These are phyloP conservation scores for Exsudoporus floridanus DNA, from an alignment of 1,284 basidiomycete species.

Conservation along the genomic window DNA sequence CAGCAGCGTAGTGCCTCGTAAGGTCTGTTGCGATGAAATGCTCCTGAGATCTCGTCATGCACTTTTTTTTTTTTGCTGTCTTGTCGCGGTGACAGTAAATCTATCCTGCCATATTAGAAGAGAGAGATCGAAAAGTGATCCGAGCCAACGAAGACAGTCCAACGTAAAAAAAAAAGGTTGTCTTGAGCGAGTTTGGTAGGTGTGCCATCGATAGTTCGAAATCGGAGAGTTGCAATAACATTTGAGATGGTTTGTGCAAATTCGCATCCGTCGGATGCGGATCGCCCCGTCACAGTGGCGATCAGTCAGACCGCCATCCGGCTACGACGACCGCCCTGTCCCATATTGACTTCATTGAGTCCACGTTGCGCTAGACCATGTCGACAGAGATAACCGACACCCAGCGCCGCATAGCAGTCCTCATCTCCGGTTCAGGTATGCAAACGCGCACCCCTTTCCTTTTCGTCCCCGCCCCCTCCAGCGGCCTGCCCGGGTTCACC, in stretches of 20 bases:
- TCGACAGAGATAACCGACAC: constrained; percentile 3
- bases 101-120: too few relatives aligned
- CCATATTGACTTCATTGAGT: neutral
- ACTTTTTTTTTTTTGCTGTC: neutral
- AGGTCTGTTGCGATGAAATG: constrained; percentile 2
- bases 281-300: neutral
- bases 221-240: constrained; percentile 1
- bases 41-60: neutral
- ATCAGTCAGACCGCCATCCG: neutral
- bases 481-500: neutral
- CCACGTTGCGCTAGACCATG: constrained; percentile 1
- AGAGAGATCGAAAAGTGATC: neutral
- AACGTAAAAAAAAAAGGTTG: neutral
- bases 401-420: constrained; percentile 54
- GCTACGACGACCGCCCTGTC: constrained; percentile 14
- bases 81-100: neutral
- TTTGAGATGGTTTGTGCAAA: constrained; percentile 8
- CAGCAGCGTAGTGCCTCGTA: neutral
- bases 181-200: neutral
- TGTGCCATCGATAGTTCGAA: constrained; percentile 1
- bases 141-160: neutral
- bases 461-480: too few relatives aligned
- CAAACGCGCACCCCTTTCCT: neutral
- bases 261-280: neutral
- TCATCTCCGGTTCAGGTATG: constrained; percentile 83